Base-by-base conservation (phyloP, 208 protist genomes). In the Leptomonas seymouri region DNA sequence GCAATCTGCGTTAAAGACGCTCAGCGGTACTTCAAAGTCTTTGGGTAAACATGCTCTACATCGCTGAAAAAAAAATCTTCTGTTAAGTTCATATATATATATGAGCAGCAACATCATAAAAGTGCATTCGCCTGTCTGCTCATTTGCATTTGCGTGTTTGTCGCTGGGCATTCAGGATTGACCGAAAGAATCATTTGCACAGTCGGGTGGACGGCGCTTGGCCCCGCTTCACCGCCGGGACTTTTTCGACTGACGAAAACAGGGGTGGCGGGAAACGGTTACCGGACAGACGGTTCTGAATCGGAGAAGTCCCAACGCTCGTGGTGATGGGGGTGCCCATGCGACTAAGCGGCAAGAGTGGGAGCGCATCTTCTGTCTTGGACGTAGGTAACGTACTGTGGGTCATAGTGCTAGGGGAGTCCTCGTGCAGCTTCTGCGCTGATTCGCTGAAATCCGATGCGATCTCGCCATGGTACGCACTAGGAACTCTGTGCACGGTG, bases 211-310 rank as follows among this genome's bases (percentile, higher is more conserved):
- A n/a, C 27, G 55, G 55, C 55, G 14, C 20, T 20, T 39, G 28
- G 3, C 18, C 7, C 1, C 61, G 61, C 12, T 55, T 55, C 34
- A 57, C 48, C 18, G 48, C 15, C 7, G 31, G 20, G 30, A 67
- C 61, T 16, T 57, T 55, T 23, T 67, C 61, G 5, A 53, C 49
- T 21, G 61, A 67, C 46, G 61, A 28, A 23, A 67, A 48, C 49
- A 57, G 48, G 28, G 61, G 61, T 23, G n/a, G 34, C 42, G 61
- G n/a, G 0, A 34, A 2, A 0, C 48, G 14, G 6, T 23, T 23
- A 20, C 3, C 44, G 6, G 61, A 67, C 0, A 67, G 61, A 7
- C 61, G 61, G 34, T 55, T 46, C 36, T 67, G 61, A 46, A 57
- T 1, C 34, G 12, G 28, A 15, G 2, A 12, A 1, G n/a, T 20